Percentiles rank a stretch among this genome's conserved stretches.
phyloP scores from a whole-genome alignment of 164 flowering plant species.

The Dillenia turbinata region DNA sequence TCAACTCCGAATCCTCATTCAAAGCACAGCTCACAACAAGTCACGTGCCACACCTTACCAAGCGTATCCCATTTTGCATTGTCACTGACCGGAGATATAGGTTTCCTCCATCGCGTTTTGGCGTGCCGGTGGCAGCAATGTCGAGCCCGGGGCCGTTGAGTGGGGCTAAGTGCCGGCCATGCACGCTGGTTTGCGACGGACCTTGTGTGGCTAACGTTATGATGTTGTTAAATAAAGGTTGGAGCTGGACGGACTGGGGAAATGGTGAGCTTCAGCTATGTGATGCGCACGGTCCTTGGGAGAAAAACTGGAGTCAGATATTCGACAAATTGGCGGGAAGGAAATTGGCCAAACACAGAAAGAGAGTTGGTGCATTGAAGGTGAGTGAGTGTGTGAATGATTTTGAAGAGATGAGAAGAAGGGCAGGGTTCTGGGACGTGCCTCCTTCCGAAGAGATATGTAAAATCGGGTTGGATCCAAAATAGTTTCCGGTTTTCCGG shows the following conservation, averaged over 20 bases:
- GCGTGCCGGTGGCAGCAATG: slow-evolving; percentile 87
- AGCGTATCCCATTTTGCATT: slow-evolving; percentile 79
- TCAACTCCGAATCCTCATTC: slow-evolving; percentile 89
- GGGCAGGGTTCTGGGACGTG: slow-evolving; percentile 51
- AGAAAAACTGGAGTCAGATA: slow-evolving; percentile 62
- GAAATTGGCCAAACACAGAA: slow-evolving; percentile 41
- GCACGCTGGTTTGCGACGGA: slow-evolving; percentile 55
- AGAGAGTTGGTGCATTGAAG: slow-evolving; percentile 25
- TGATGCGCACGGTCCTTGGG: slow-evolving; percentile 76
- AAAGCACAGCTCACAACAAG: slow-evolving; percentile 67
- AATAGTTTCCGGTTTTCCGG: background rate
- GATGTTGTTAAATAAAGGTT: slow-evolving; percentile 35
- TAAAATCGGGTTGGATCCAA: slow-evolving; percentile 31
- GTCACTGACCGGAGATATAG: slow-evolving; percentile 61
- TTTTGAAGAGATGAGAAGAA: slow-evolving; percentile 47
- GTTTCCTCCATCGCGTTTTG: slow-evolving; percentile 60
- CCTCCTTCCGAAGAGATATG: slow-evolving; percentile 64
- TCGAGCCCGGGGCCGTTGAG: slow-evolving; percentile 76
- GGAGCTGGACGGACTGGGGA: slow-evolving; percentile 88
- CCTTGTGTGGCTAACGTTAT: slow-evolving; percentile 55
- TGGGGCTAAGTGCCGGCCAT: slow-evolving; percentile 94
- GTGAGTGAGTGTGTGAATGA: slow-evolving; percentile 47
- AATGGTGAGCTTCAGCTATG: slow-evolving; percentile 59
- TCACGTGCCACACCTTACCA: slow-evolving; percentile 29
- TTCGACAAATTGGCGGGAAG: slow-evolving; percentile 61